Evolutionary conservation across 192 early-diverging fungal species (phyloP), one percentile per base, ranked within the genome.

Genomic region (Entomortierella beljakovae): DNA sequence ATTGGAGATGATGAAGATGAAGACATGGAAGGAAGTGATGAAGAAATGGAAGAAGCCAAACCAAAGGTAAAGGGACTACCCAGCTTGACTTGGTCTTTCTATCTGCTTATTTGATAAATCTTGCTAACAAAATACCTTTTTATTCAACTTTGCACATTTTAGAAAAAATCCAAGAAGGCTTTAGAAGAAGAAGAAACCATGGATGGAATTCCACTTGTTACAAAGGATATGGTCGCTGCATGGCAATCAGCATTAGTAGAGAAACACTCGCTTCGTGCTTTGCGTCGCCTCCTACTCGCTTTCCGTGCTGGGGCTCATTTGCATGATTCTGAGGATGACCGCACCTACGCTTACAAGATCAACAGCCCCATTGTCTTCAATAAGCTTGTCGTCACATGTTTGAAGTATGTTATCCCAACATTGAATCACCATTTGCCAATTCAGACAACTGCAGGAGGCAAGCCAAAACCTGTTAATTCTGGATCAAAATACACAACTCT

Each of bases 291-390:
- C 49, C 70, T 99, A 25, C 80, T 94, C 26, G 97, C 96, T 9
- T 94, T 97, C 81, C 91, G 92, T 70, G 87, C 92, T 6, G 94
- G 92, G 3, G 87, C 92, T 52, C 90, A 90, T 43, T 86, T 94
- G 83, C 89, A 92, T 40, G 90, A 94, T 63, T 84, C 88, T 55
- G 89, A 90, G 53, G 83, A 85, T 51, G 80, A 75, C 0, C 70
- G 77, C 18, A 75, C 71, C 8, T 86, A 84, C 61, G 67, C 86
- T 3, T 95, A 92, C 84, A 93, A 89, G 71, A 90, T 97, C 67
- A 90, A 89, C 66, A 87, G 65, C 70, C 81, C 86, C 20, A 37
- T 80, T 66, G 86, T 95, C 18, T 95, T 95, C 86, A 96, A 95
- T 82, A 90, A 90, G 80, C 84, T 96, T 6, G 76, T 98, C 32